Conservation (phyloP, 169 alveolate genomes). For the Plasmodium vivax region DNA sequence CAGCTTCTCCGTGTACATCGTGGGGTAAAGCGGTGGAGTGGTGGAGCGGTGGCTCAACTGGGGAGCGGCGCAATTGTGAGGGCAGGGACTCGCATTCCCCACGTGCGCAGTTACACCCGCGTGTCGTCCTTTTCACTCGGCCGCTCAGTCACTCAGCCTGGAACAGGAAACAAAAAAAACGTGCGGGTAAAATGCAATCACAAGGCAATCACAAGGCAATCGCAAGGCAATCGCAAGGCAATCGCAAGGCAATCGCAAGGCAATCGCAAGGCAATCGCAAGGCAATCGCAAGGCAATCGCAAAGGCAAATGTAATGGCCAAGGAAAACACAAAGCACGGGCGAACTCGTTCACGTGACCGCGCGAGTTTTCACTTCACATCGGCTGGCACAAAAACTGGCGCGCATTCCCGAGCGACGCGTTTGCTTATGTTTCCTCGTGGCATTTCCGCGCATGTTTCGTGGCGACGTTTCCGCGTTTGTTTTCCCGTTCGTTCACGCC, state of each 20-base stretch:
- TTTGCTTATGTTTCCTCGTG: background rate
- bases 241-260: too few relatives aligned
- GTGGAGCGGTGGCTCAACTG: background rate
- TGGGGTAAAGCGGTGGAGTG: background rate
- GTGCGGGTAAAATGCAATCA: background rate
- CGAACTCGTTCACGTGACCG: background rate
- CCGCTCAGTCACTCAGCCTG: background rate
- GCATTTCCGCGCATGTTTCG: too few relatives aligned
- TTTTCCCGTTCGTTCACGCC: background rate
- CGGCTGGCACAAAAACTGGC: background rate
- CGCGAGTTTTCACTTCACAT: background rate
- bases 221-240: too few relatives aligned
- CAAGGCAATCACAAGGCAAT: too few relatives aligned
- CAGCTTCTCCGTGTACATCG: slow-evolving; percentile 65
- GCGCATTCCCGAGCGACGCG: background rate
- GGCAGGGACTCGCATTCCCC: background rate
- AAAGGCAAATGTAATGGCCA: background rate
- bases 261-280: too few relatives aligned
- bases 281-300: background rate
- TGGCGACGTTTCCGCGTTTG: too few relatives aligned
- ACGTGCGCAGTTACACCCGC: background rate
- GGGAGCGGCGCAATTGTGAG: background rate
- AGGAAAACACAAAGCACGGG: background rate
- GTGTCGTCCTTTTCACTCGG: background rate
- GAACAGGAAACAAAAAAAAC: background rate